Conservation (phyloP, 495 filamentous ascomycete species). For the Penicillium odoratum region DNA sequence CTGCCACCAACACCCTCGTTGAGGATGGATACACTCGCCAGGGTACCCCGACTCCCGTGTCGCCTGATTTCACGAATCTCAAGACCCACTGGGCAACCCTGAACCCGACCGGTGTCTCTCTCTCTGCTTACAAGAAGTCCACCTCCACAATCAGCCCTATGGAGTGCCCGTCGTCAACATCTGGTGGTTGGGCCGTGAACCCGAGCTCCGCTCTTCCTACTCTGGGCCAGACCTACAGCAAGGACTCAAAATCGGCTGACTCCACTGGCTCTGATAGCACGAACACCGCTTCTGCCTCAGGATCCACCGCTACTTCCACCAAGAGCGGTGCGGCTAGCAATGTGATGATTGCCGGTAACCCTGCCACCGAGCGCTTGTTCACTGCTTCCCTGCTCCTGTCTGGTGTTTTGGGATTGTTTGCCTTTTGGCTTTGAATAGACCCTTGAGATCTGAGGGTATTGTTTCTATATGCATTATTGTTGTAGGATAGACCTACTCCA, state of each 20-base stretch:
- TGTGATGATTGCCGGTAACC: conserved; percentile 14
- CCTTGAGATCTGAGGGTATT: neutral
- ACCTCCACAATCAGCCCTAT: conserved; percentile 55
- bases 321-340: conserved; percentile 23
- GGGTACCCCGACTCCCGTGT: conserved; percentile 72
- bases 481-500: conserved; percentile 19
- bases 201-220: conserved; percentile 68
- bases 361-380: conserved; percentile 26
- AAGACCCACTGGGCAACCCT: conserved; percentile 74
- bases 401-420: conserved; percentile 21
- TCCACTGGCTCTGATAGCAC: conserved; percentile 5
- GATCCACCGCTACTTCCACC: conserved; percentile 16
- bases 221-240: conserved; percentile 50
- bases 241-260: conserved; percentile 4
- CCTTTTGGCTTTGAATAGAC: conserved; percentile 23
- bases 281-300: conserved; percentile 8
- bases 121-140: conserved; percentile 60
- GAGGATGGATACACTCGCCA: conserved; percentile 66
- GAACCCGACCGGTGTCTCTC: conserved; percentile 64
- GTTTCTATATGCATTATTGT: conserved; percentile 26
- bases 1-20: conserved; percentile 48
- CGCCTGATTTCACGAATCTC: conserved; percentile 77
- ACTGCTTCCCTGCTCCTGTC: conserved; percentile 24
- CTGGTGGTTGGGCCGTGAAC: conserved; percentile 69
- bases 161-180: conserved; percentile 69